Conservation (phyloP, 2,329 filamentous ascomycete genomes). For the Pseudogymnoascus pannorum region DNA sequence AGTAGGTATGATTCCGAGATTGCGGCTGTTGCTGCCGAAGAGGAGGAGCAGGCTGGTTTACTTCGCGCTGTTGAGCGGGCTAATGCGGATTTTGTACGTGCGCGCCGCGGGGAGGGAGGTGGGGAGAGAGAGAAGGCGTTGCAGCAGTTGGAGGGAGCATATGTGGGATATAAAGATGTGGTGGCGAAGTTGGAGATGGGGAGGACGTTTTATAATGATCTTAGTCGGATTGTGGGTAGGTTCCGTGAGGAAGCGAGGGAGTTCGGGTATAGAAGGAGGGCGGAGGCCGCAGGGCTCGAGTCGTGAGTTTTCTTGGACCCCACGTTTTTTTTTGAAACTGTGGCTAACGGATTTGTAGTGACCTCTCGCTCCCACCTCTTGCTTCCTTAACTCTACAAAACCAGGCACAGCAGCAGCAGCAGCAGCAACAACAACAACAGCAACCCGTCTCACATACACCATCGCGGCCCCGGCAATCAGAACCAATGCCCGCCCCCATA, state of each 20-base stretch:
- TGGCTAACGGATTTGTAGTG: conserved; percentile 22
- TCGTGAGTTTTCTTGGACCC: conserved; percentile 44
- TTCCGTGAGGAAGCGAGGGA: conserved; percentile 74
- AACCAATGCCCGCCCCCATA: conserved; percentile 19
- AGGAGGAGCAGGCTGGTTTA: conserved; percentile 67
- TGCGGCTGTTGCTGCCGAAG: conserved; percentile 62
- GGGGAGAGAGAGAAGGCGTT: conserved; percentile 78
- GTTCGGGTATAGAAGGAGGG: conserved; percentile 73
- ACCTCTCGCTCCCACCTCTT: conserved; percentile 12
- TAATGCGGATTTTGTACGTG: conserved; percentile 69
- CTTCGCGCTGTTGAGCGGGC: conserved; percentile 62
- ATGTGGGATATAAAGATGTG: conserved; percentile 94
- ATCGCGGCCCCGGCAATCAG: conserved; percentile 19
- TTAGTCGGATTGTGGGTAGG: conserved; percentile 75
- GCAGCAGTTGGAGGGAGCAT: conserved; percentile 83
- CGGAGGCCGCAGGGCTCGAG: conserved; percentile 74
- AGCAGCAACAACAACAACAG: background rate
- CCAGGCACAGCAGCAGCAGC: conserved; percentile 23
- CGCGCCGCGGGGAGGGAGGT: conserved; percentile 51
- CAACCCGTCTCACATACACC: conserved; percentile 12
- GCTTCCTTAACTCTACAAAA: conserved; percentile 15
- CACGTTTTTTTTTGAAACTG: background rate
- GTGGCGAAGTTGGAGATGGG: conserved; percentile 85
- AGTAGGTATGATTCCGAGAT: conserved; percentile 75
- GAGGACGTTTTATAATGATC: conserved; percentile 93